phyloP scores from a whole-genome alignment of 2,329 filamentous ascomycete genomes.

The Botryotinia narcissicola region DNA sequence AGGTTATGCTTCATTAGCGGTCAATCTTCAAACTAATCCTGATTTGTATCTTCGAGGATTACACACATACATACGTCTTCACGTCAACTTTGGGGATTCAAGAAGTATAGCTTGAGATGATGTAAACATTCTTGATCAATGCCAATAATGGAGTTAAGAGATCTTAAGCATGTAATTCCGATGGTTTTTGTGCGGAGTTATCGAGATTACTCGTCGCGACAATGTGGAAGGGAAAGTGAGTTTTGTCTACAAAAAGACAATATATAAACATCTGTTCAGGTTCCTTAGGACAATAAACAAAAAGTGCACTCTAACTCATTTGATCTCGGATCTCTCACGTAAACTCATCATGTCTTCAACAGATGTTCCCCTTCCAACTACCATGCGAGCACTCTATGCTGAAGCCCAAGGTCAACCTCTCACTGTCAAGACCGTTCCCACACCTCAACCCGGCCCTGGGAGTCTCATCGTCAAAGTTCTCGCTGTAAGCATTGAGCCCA shows the following conservation, averaged over 20 bases:
- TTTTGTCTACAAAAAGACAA: too few relatives aligned
- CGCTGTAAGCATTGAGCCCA: slow-evolving; percentile 40
- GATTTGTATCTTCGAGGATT: neutral
- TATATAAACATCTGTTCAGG: neutral
- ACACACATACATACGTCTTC: neutral
- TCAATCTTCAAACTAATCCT: neutral
- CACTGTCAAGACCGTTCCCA: slow-evolving; percentile 37
- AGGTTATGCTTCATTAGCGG: neutral
- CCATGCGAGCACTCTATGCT: neutral
- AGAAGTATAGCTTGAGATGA: neutral
- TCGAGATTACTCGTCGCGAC: neutral
- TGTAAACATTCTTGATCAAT: neutral
- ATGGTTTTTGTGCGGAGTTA: neutral
- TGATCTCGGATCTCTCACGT: neutral
- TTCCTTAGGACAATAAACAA: neutral
- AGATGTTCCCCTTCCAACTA: neutral
- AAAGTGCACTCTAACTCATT: neutral
- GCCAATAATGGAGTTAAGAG: neutral
- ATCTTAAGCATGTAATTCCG: neutral
- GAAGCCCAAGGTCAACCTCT: slow-evolving; percentile 23
- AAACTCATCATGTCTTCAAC: neutral
- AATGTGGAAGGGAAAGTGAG: neutral
- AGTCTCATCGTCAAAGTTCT: slow-evolving; percentile 44
- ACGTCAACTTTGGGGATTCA: neutral
- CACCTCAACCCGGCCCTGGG: slow-evolving; percentile 39